Percentiles rank a stretch among this genome's conserved stretches.
These are phyloP conservation scores for Saccharum officinarum DNA, from an alignment of 176 grass and related monocot species.

Conservation along the genomic window DNA sequence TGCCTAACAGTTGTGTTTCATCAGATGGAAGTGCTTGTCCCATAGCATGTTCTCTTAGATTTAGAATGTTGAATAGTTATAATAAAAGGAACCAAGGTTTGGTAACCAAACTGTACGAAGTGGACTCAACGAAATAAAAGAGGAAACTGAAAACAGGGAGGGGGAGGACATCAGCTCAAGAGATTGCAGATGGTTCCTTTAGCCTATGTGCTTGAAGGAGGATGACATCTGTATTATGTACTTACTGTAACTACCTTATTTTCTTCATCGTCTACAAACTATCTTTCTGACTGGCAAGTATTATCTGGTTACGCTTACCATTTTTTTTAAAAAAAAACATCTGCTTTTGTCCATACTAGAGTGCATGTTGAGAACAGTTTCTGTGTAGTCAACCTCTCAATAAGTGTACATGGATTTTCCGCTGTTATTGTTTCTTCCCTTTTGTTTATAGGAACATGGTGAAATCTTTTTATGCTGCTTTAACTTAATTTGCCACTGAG, in stretches of 20 bases:
- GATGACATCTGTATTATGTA: no score
- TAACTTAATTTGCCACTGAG: constrained; percentile 1
- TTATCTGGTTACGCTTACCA: no score
- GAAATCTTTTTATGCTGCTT: constrained; percentile 19
- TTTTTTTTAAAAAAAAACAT: background rate
- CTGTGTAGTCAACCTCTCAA: background rate
- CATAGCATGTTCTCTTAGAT: constrained; percentile 4
- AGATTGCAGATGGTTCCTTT: no score
- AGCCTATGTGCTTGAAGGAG: no score
- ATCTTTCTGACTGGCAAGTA: no score
- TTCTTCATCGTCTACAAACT: no score
- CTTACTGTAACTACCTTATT: no score
- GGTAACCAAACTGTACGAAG: no score
- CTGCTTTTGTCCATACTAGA: background rate
- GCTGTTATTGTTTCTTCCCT: background rate
- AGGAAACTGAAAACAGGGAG: no score
- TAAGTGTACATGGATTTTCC: background rate
- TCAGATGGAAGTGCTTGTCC: constrained; percentile 12
- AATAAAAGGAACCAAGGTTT: no score
- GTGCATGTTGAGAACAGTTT: background rate
- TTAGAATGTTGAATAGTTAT: constrained; percentile 6
- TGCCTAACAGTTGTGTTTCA: background rate
- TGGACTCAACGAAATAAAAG: no score
- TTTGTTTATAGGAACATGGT: background rate
- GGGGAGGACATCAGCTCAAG: no score